A percentile compares a stretch with the other conserved stretches of the same genome.
Conservation (phyloP, 129 eudicot genomes). For the Tanacetum coccineum region DNA sequence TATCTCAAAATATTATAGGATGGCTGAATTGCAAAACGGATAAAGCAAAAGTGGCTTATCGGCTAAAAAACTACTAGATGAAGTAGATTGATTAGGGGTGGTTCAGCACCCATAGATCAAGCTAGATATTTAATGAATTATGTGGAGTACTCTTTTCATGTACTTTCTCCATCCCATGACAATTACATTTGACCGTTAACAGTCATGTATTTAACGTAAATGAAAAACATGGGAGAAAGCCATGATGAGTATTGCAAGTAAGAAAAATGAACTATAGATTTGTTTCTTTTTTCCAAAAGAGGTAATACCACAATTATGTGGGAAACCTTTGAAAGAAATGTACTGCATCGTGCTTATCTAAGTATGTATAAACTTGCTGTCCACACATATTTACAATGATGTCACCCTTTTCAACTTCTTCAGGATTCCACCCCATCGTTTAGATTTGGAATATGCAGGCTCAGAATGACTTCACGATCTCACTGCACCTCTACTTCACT, state of each 20-base stretch:
- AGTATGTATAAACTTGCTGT: background rate
- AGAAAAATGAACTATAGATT: no score
- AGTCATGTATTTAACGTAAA: no score
- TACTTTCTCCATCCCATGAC: constrained; percentile 1
- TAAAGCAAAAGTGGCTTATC: no score
- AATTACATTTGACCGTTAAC: background rate
- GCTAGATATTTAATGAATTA: background rate
- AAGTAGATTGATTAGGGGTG: no score
- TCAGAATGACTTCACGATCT: constrained; percentile 20
- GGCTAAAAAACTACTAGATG: no score
- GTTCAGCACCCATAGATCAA: background rate
- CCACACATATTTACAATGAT: no score
- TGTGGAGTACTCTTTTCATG: background rate
- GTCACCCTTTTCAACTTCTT: constrained; percentile 13
- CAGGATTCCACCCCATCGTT: constrained; percentile 42
- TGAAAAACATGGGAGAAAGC: no score
- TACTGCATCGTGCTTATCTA: background rate
- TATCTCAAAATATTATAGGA: no score
- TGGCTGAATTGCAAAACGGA: no score
- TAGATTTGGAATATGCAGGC: constrained; percentile 26
- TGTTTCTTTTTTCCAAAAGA: no score
- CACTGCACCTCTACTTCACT: constrained; percentile 24
- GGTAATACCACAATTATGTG: no score
- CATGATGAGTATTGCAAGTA: no score
- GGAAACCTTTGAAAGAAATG: background rate